Conservation (phyloP, 1,139 yeast species). For the Pichia sp. region DNA sequence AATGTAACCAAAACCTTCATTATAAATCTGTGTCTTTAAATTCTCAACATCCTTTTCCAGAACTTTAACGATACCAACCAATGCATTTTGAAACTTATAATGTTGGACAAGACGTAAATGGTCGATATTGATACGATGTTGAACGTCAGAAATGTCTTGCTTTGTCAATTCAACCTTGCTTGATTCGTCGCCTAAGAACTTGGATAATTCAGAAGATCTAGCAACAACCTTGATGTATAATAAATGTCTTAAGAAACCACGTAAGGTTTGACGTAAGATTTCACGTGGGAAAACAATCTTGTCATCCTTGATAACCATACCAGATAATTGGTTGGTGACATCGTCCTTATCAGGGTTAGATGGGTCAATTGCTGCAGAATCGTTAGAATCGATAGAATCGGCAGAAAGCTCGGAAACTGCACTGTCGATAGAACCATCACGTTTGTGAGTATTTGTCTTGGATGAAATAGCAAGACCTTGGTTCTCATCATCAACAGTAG, state of each 20-base stretch:
- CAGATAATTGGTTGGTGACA: background rate
- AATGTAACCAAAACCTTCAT: slow-evolving; percentile 41
- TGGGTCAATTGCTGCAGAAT: slow-evolving; percentile 5
- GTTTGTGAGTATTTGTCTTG: background rate
- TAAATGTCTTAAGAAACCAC: slow-evolving; percentile 66
- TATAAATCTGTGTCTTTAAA: slow-evolving; percentile 50
- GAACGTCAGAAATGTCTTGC: slow-evolving; percentile 53
- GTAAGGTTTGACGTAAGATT: slow-evolving; percentile 66
- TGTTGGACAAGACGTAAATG: slow-evolving; percentile 61
- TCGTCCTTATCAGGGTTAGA: background rate
- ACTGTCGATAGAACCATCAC: slow-evolving; percentile 3
- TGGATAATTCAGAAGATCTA: slow-evolving; percentile 47
- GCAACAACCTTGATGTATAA: slow-evolving; percentile 48
- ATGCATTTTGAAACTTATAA: slow-evolving; percentile 67
- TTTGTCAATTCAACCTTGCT: slow-evolving; percentile 36
- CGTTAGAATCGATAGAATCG: slow-evolving; percentile 7
- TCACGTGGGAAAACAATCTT: slow-evolving; percentile 50
- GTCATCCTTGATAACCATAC: background rate
- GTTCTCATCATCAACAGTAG: background rate
- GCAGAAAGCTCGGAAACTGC: background rate
- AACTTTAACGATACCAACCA: slow-evolving; percentile 45
- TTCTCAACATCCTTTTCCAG: slow-evolving; percentile 52
- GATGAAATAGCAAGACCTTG: background rate
- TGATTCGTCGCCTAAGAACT: slow-evolving; percentile 44
- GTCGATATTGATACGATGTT: slow-evolving; percentile 60